Evolutionary conservation across 208 protist species (phyloP).

Genomic region (Vickermania spadyakhi): DNA sequence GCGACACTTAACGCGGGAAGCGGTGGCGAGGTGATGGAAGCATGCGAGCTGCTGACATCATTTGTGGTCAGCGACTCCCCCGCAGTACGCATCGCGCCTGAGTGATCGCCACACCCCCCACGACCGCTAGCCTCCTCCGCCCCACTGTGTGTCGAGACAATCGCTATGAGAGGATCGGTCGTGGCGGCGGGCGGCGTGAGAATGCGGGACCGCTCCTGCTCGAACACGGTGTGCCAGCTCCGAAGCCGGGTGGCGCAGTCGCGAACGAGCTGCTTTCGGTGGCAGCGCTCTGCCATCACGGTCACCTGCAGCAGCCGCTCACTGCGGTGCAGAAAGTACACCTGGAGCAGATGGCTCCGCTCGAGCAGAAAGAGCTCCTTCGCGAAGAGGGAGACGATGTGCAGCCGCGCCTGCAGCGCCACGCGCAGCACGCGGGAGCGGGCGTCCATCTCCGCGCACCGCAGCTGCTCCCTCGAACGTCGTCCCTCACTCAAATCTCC

Average conservation of each 20-base stretch:
- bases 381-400: slow-evolving; percentile 10
- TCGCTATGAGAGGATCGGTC: too few relatives aligned
- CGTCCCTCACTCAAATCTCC: slow-evolving; percentile 6
- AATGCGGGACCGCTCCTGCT: too few relatives aligned
- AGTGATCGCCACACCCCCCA: too few relatives aligned
- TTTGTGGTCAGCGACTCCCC: too few relatives aligned
- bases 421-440: slow-evolving; percentile 19
- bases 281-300: neutral
- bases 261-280: neutral
- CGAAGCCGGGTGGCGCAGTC: neutral
- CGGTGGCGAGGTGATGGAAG: too few relatives aligned
- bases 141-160: too few relatives aligned
- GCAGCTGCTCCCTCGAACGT: slow-evolving; percentile 14
- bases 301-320: slow-evolving; percentile 11
- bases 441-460: slow-evolving; percentile 25
- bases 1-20: too few relatives aligned
- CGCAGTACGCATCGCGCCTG: too few relatives aligned
- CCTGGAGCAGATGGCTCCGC: slow-evolving; percentile 23
- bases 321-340: slow-evolving; percentile 18
- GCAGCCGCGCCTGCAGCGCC: slow-evolving; percentile 8
- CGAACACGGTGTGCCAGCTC: neutral
- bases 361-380: slow-evolving; percentile 27
- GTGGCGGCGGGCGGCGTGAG: too few relatives aligned
- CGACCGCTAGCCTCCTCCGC: too few relatives aligned
- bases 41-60: too few relatives aligned